Percentiles rank a stretch among this genome's conserved stretches.
These are phyloP conservation scores for Fraxinus dipetala DNA, from an alignment of 305 asterid species.

Conservation along the genomic window DNA sequence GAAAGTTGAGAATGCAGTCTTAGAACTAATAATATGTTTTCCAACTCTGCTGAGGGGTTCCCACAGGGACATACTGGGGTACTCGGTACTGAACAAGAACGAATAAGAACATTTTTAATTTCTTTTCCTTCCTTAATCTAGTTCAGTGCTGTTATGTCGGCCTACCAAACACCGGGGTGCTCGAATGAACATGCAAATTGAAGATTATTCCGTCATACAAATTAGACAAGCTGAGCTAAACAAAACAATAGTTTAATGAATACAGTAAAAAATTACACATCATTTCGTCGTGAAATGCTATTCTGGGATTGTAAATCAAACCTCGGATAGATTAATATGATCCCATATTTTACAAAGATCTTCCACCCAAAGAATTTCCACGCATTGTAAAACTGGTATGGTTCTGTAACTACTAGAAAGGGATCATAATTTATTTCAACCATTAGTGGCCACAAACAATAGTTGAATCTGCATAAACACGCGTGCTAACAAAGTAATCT, in stretches of 20 bases:
- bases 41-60: not conserved
- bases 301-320: conserved; percentile 24
- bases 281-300: not conserved
- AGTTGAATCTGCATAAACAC: conserved; percentile 4
- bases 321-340: conserved; percentile 19
- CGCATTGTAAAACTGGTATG: not conserved
- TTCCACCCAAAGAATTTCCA: conserved; percentile 21
- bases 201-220: not conserved
- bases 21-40: not conserved
- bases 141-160: not conserved
- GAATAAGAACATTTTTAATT: not conserved
- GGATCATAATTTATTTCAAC: conserved; percentile 31
- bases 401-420: conserved; percentile 18
- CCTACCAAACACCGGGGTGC: not conserved
- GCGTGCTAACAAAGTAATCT: conserved; percentile 15
- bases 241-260: conserved; percentile 14
- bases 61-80: not conserved
- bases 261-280: conserved; percentile 20
- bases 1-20: not conserved
- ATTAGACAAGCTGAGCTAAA: conserved; percentile 2
- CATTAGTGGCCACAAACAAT: conserved; percentile 26
- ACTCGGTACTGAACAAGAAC: not conserved
- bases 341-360: conserved; percentile 26
- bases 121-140: not conserved
- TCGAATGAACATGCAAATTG: not conserved